A percentile compares a stretch with the other conserved stretches of the same genome.
These are phyloP conservation scores for Sporothrix luriei DNA, from an alignment of 2,329 filamentous ascomycete genomes.

Conservation along the genomic window DNA sequence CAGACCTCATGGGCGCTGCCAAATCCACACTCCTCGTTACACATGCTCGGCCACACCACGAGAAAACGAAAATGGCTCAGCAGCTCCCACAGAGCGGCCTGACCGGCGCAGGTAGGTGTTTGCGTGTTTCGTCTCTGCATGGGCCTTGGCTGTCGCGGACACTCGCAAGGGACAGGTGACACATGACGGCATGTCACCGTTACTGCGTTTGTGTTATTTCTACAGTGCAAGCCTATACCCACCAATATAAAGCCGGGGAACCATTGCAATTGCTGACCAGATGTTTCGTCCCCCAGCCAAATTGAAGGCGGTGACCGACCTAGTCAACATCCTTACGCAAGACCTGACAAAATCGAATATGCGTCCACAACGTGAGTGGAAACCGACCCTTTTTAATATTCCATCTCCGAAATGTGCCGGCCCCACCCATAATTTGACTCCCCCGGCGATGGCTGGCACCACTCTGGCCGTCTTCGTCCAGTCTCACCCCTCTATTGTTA, in stretches of 20 bases:
- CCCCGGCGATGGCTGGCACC: slow-evolving; percentile 25
- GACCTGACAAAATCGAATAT: slow-evolving; percentile 65
- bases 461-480: slow-evolving; percentile 9
- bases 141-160: background rate
- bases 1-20: slow-evolving; percentile 35
- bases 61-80: slow-evolving; percentile 34
- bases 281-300: slow-evolving; percentile 57
- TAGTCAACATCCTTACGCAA: slow-evolving; percentile 63
- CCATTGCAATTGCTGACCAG: background rate
- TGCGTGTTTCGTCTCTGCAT: slow-evolving; percentile 23
- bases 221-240: background rate
- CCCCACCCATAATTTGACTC: slow-evolving; percentile 26
- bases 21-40: slow-evolving; percentile 35
- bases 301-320: slow-evolving; percentile 65
- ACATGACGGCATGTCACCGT: slow-evolving; percentile 25
- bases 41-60: slow-evolving; percentile 30
- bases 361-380: slow-evolving; percentile 59
- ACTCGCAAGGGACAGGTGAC: background rate
- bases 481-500: background rate
- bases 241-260: background rate
- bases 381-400: background rate
- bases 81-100: slow-evolving; percentile 40
- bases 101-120: slow-evolving; percentile 49
- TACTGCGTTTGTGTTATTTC: slow-evolving; percentile 21
- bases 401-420: slow-evolving; percentile 26